Conservation (phyloP, 2,329 filamentous ascomycete species). For the Trichophyton mentagrophytes region DNA sequence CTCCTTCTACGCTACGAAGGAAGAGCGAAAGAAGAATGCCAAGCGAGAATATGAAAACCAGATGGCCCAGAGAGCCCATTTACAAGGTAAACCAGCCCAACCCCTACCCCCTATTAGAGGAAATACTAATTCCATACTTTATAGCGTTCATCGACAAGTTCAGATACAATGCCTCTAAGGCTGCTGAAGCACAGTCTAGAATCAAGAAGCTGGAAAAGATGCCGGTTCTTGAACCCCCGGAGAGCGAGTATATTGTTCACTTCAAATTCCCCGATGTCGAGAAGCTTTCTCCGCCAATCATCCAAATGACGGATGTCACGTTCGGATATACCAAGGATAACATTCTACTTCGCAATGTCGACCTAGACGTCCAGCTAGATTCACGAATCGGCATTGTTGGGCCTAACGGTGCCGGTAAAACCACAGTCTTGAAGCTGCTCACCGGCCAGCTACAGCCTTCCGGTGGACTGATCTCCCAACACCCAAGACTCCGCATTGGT, state of each 20-base stretch:
- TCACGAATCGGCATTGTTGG: conserved; percentile 98
- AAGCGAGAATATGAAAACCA: conserved; percentile 98
- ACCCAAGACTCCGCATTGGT: conserved; percentile 77
- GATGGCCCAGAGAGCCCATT: conserved; percentile 81
- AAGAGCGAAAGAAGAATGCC: conserved; percentile 91
- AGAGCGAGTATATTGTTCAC: conserved; percentile 88
- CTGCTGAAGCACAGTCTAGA: conserved; percentile 90
- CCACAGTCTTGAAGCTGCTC: conserved; percentile 93
- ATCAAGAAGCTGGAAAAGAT: conserved; percentile 99
- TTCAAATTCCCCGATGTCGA: conserved; percentile 97
- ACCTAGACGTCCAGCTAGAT: conserved; percentile 93
- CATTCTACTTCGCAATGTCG: conserved; percentile 68
- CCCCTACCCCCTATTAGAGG: neutral
- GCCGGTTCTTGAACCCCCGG: conserved; percentile 79
- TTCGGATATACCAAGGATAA: conserved; percentile 81
- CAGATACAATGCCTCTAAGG: conserved; percentile 97
- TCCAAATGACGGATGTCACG: conserved; percentile 85
- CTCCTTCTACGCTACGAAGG: conserved; percentile 91
- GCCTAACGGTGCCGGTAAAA: conserved; percentile 97
- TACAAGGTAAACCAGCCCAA: conserved; percentile 47
- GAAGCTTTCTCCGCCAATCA: conserved; percentile 91
- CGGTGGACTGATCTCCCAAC: conserved; percentile 70
- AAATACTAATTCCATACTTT: neutral
- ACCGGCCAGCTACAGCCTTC: conserved; percentile 70
- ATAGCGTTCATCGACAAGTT: conserved; percentile 96